Conservation (phyloP, 371 early-diverging fungal species). For the Syncephalastrum sp. region DNA sequence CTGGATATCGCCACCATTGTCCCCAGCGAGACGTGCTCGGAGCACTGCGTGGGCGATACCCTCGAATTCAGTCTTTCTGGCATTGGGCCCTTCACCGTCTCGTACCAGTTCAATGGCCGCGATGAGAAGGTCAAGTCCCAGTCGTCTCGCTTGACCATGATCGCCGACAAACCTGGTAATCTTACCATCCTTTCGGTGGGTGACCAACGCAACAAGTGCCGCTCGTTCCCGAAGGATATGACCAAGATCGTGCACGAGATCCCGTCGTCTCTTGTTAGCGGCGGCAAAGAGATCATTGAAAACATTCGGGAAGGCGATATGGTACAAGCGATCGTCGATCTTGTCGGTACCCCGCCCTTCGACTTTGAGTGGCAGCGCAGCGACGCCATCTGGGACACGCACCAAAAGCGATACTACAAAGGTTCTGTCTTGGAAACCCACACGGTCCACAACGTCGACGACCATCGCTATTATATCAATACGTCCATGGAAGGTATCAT, state of each 20-base stretch:
- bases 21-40: constrained; percentile 27
- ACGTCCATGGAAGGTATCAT: constrained; percentile 52
- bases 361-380: constrained; percentile 55
- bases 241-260: constrained; percentile 42
- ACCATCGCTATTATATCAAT: constrained; percentile 39
- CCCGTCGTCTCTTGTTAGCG: constrained; percentile 48
- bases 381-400: constrained; percentile 39
- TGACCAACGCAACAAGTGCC: constrained; percentile 52
- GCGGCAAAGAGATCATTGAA: constrained; percentile 48
- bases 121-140: constrained; percentile 29
- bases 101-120: constrained; percentile 44
- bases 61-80: constrained; percentile 46
- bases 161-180: constrained; percentile 57
- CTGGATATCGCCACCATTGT: constrained; percentile 48
- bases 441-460: constrained; percentile 38
- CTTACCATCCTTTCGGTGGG: constrained; percentile 53
- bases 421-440: constrained; percentile 49
- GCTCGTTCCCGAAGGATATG: constrained; percentile 40
- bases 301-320: constrained; percentile 52
- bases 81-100: constrained; percentile 37
- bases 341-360: constrained; percentile 53
- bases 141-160: constrained; percentile 31
- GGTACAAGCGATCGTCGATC: constrained; percentile 48
- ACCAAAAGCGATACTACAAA: constrained; percentile 38
- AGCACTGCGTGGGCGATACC: constrained; percentile 54